Percentiles rank a stretch among this genome's conserved stretches.
Evolutionary conservation across 2,329 filamentous ascomycete genomes (phyloP).

Genomic region (Aurifilum marmelostoma): DNA sequence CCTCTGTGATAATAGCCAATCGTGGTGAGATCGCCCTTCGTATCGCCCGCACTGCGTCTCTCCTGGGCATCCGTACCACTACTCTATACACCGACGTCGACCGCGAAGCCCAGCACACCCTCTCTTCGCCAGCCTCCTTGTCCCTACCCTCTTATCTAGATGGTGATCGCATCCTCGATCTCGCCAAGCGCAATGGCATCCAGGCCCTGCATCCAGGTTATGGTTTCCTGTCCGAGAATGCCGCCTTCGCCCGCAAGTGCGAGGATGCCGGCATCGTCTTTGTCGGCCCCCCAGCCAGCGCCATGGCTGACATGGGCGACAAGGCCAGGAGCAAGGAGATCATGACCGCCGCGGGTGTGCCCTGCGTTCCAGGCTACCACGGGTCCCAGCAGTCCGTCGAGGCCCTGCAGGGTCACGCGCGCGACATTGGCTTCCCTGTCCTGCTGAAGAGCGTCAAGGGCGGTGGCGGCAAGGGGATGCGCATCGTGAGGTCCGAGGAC

Average conservation of each 20-base stretch:
- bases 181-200: conserved; percentile 85
- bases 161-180: conserved; percentile 85
- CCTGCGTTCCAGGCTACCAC: conserved; percentile 95
- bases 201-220: conserved; percentile 95
- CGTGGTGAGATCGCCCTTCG: conserved; percentile 95
- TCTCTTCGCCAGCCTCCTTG: conserved; percentile 80
- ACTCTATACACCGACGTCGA: conserved; percentile 96
- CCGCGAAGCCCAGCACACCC: conserved; percentile 82
- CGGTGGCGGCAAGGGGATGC: conserved; percentile 84
- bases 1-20: conserved; percentile 92
- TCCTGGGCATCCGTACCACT: conserved; percentile 88
- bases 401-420: conserved; percentile 68
- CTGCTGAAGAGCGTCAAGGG: conserved; percentile 80
- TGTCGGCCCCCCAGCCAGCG: conserved; percentile 84
- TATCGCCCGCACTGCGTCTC: conserved; percentile 84
- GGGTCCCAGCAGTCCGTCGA: conserved; percentile 75
- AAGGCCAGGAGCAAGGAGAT: conserved; percentile 95
- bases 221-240: conserved; percentile 94
- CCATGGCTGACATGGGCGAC: conserved; percentile 89
- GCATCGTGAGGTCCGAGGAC: conserved; percentile 68
- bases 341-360: conserved; percentile 92
- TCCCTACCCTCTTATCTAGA: conserved; percentile 91
- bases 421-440: conserved; percentile 69
- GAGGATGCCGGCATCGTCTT: conserved; percentile 90
- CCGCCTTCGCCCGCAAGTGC: conserved; percentile 84